Evolutionary conservation across 108 stramenopile species (phyloP).

Genomic region (Cyclotella cryptica): DNA sequence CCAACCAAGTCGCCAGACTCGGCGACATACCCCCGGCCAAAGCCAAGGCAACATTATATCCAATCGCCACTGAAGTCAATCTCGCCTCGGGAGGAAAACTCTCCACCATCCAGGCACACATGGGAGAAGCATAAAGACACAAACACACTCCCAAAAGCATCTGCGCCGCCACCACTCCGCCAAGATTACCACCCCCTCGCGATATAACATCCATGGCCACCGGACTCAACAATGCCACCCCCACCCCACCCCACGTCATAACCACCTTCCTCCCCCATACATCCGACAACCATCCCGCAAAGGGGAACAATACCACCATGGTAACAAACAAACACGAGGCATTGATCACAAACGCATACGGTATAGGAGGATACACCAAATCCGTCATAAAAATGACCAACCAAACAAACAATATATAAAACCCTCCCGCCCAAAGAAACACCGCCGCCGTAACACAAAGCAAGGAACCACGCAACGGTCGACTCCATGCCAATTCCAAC

Average conservation of each 20-base stretch:
- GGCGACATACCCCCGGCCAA: conserved; percentile 48
- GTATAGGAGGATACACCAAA: conserved; percentile 37
- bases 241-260: conserved; percentile 26
- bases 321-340: conserved; percentile 27
- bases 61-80: conserved; percentile 45
- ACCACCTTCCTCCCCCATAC: conserved; percentile 22
- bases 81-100: conserved; percentile 37
- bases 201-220: conserved; percentile 15
- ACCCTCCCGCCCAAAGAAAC: conserved; percentile 39
- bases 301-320: conserved; percentile 29
- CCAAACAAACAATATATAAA: conserved; percentile 64
- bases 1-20: conserved; percentile 44
- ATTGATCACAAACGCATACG: conserved; percentile 50
- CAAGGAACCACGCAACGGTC: conserved; percentile 17
- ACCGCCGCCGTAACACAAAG: conserved; percentile 15
- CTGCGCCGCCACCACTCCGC: conserved; percentile 37
- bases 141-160: conserved; percentile 30
- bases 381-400: conserved; percentile 54
- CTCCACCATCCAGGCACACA: conserved; percentile 51
- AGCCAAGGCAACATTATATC: conserved; percentile 46
- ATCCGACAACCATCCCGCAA: conserved; percentile 55
- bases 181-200: conserved; percentile 5
- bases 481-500: conserved; percentile 21
- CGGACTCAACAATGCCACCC: conserved; percentile 22
- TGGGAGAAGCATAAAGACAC: conserved; percentile 36